phyloP scores from a whole-genome alignment of 2,329 filamentous ascomycete species.

The Penicillium sp. region DNA sequence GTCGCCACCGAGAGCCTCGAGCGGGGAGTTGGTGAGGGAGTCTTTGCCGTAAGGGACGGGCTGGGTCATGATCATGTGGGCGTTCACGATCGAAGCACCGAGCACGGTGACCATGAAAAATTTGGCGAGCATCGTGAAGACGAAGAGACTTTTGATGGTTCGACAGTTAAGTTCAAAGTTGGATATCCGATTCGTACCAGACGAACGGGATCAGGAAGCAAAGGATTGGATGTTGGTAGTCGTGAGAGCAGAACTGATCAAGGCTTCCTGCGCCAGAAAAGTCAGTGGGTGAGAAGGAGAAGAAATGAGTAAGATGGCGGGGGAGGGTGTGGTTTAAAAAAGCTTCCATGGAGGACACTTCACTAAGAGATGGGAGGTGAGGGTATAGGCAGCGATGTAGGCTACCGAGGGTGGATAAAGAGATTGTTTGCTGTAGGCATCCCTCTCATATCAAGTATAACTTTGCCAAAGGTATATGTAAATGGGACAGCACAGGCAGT shows the following conservation, averaged over 20 bases:
- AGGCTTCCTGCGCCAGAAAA: constrained; percentile 17
- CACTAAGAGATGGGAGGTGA: background rate
- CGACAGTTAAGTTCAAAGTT: constrained; percentile 23
- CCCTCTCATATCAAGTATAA: background rate
- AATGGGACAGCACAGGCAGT: background rate
- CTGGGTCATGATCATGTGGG: constrained; percentile 73
- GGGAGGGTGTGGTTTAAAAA: background rate
- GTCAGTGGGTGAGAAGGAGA: constrained; percentile 13
- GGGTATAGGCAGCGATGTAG: constrained; percentile 2
- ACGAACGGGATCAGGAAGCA: constrained; percentile 30
- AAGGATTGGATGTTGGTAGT: constrained; percentile 27
- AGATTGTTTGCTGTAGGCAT: background rate
- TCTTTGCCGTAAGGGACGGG: constrained; percentile 64
- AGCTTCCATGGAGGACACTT: background rate
- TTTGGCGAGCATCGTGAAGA: constrained; percentile 34
- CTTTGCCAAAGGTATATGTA: background rate
- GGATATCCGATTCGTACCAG: constrained; percentile 37
- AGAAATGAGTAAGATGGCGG: background rate
- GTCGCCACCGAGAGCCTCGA: constrained; percentile 61
- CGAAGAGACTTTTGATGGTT: constrained; percentile 13
- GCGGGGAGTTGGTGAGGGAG: constrained; percentile 63
- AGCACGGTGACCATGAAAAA: constrained; percentile 47
- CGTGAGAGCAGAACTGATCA: constrained; percentile 7
- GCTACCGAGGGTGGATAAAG: background rate
- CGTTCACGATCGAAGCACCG: constrained; percentile 59